Evolutionary conservation across 2,329 filamentous ascomycete genomes (phyloP).

Genomic region (Tympanopsis confertula): DNA sequence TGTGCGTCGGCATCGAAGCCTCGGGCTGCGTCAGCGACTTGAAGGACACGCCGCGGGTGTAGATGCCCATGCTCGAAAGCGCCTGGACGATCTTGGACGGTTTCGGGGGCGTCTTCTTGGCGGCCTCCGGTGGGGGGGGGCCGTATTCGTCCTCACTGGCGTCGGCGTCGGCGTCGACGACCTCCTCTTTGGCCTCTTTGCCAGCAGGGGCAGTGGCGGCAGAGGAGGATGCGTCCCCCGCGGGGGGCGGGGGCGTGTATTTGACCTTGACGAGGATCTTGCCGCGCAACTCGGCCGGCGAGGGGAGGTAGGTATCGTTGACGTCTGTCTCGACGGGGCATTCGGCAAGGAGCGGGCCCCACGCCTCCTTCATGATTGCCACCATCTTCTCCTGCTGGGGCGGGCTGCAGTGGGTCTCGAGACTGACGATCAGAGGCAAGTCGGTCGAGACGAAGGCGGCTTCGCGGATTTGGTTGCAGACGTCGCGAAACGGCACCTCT

Average conservation of each 20-base stretch:
- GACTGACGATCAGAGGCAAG: conserved; percentile 80
- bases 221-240: conserved; percentile 11
- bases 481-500: conserved; percentile 73
- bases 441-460: conserved; percentile 66
- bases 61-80: conserved; percentile 67
- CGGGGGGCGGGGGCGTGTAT: conserved; percentile 36
- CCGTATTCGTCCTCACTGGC: background rate
- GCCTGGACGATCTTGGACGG: conserved; percentile 57
- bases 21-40: conserved; percentile 65
- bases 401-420: conserved; percentile 76
- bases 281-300: conserved; percentile 56
- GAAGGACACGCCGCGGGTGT: conserved; percentile 75
- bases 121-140: conserved; percentile 25
- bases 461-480: conserved; percentile 70
- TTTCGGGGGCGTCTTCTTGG: conserved; percentile 26
- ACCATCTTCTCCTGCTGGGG: conserved; percentile 87
- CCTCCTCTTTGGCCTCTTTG: conserved; percentile 18
- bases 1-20: conserved; percentile 50
- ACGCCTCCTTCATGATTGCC: conserved; percentile 76
- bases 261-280: conserved; percentile 84
- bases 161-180: background rate
- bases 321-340: conserved; percentile 26
- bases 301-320: conserved; percentile 41
- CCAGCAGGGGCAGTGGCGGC: conserved; percentile 18
- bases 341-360: conserved; percentile 62